Evolutionary conservation across 441 rosid species (phyloP).

Genomic region (Hura crepitans): DNA sequence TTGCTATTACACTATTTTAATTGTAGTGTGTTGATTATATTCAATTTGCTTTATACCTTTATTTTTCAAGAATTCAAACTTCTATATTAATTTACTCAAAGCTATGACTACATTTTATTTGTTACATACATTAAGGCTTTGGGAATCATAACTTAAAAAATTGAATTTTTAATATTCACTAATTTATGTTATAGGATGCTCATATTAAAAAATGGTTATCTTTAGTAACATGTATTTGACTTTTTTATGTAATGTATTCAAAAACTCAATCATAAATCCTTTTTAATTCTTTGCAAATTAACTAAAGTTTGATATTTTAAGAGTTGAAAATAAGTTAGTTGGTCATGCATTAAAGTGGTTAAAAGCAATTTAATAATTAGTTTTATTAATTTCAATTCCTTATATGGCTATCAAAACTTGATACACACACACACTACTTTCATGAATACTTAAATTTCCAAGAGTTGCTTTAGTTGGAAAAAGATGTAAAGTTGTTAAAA

Average conservation of each 20-base stretch:
- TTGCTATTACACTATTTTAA: neutral
- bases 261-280: neutral
- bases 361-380: neutral
- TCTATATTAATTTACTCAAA: neutral
- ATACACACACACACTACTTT: too few species aligned
- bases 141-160: neutral
- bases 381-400: neutral
- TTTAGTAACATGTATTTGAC: neutral
- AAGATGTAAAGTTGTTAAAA: slow-evolving; percentile 93
- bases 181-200: neutral
- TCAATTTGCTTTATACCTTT: neutral
- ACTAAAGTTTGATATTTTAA: neutral
- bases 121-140: neutral
- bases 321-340: slow-evolving; percentile 3
- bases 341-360: neutral
- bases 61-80: neutral
- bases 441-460: slow-evolving; percentile 35
- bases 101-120: neutral
- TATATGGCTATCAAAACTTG: slow-evolving; percentile 12
- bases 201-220: neutral
- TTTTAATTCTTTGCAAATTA: neutral
- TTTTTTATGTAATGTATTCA: neutral
- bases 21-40: slow-evolving; percentile 11
- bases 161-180: neutral
- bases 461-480: slow-evolving; percentile 92